Base-by-base conservation (phyloP, 805 yeast species). In the Myxozyma kluyveri region DNA sequence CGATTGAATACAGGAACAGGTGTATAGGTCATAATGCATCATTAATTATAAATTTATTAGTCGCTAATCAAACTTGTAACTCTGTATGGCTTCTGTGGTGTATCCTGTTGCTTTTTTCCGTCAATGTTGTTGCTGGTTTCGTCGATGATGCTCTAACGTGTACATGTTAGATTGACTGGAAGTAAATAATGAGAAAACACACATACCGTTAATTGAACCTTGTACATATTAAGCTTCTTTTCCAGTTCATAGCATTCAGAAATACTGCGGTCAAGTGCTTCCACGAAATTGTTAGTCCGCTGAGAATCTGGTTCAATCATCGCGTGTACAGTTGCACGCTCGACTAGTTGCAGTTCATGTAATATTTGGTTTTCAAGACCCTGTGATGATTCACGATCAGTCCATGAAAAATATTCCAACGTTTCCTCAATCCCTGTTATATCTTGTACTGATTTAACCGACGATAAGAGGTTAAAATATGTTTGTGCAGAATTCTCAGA, bases 351-450 rank as follows among this genome's bases (percentile, higher is more conserved):
- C 45, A 88, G 70, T 55, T 84, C 87, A 36, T 73, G 74, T 36
- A 75, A 67, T 44, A 91, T 73, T 62, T 80, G 82, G 36, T 72
- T 74, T 31, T 84, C 75, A 24, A 90, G 68, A 0, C 75, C 72
- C 26, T 73, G 75, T 6, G 87, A 77, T 56, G 81, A 84, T 63
- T 86, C 95, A 3, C 74, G 69, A 1, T 83, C 76, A 26, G 78
- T 77, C 93, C 96, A 91, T 29, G 82, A 80, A 21, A 89, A 75
- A 55, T 86, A 91, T 26, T 84, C 87, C 51, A 90, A 77, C 12
- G 88, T 67, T 54, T 87, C 95, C 44, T 82, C 84, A 27, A 75
- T 72, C 1, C 70, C 67, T 2, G 68, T 53, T 14, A 61, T 60
- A n/a, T 58, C 60, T 23, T 37, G 45, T 7, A 53, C 57, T 10